Conservation (phyloP, 768 basidiomycete genomes). For the Boletales sp. region DNA sequence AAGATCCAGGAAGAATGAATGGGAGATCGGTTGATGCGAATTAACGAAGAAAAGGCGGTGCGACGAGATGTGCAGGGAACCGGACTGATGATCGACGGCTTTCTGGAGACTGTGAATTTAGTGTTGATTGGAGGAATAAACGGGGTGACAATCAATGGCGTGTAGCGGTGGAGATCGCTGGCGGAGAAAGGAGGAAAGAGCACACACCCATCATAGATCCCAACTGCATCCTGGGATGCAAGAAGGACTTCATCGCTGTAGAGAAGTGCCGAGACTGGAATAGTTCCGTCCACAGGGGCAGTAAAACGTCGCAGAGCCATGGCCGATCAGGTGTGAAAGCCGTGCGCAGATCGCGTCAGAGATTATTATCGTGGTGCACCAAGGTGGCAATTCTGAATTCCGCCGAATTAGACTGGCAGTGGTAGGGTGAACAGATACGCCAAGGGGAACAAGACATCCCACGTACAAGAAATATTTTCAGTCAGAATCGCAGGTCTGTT, state of each 20-base stretch:
- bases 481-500: slow-evolving; percentile 2
- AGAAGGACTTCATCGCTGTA: slow-evolving; percentile 80
- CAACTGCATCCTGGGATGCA: slow-evolving; percentile 72
- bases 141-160: slow-evolving; percentile 14
- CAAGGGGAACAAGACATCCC: not conserved
- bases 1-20: slow-evolving; percentile 71
- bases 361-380: not conserved
- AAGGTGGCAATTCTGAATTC: slow-evolving; percentile 3
- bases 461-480: slow-evolving; percentile 7
- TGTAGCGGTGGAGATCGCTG: slow-evolving; percentile 13
- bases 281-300: slow-evolving; percentile 64
- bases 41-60: slow-evolving; percentile 87
- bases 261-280: slow-evolving; percentile 71
- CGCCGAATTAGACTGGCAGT: slow-evolving; percentile 7
- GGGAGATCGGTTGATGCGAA: slow-evolving; percentile 38
- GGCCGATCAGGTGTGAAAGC: not conserved
- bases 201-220: slow-evolving; percentile 88
- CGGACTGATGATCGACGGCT: slow-evolving; percentile 72
- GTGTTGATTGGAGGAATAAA: slow-evolving; percentile 27
- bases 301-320: slow-evolving; percentile 61
- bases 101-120: slow-evolving; percentile 68
- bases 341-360: not conserved
- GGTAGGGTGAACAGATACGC: slow-evolving; percentile 1
- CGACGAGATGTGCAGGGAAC: slow-evolving; percentile 68
- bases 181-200: slow-evolving; percentile 2